Base-by-base conservation (phyloP, 1,284 basidiomycete genomes). In the Pholiota adiposa region DNA sequence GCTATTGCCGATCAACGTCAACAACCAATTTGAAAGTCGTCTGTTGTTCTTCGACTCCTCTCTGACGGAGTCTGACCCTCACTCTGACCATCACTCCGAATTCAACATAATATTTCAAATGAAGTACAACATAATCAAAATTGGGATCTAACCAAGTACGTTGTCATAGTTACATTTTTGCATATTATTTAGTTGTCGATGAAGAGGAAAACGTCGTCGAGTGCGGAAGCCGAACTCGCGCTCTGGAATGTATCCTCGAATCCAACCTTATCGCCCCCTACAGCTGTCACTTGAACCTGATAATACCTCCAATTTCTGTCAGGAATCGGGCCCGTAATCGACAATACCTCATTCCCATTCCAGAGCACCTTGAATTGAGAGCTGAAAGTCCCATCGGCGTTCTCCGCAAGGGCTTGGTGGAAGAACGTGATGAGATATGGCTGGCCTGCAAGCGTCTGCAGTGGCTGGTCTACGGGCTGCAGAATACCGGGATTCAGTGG, bases 151-250 rank as follows among this genome's bases (percentile, higher is more conserved):
- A n/a, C n/a, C n/a, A n/a, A n/a, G n/a, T n/a, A n/a, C n/a, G n/a
- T n/a, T n/a, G n/a, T n/a, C n/a, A n/a, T n/a, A n/a, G n/a, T n/a
- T n/a, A n/a, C n/a, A n/a, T n/a, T n/a, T n/a, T n/a, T n/a, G n/a
- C n/a, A n/a, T n/a, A n/a, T n/a, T n/a, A n/a, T 43, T 44, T 16
- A 44, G 11, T 44, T 44, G 18, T 27, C 48, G 12, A 50, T 33
- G 21, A 53, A 43, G 6, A 53, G 36, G 51, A 53, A 53, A 18
- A 53, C 40, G 12, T 53, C 51, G 14, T 53, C 51, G 4, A 53
- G 11, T 11, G 18, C 25, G 8, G 38, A 53, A 4, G 21, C 38
- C 12, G 36, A 12, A 4, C 40, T 18, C 4, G 21, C 27, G 16
- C 25, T 53, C 7, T 43, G 19, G 23, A 16, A 21, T n/a, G 36